A percentile compares a stretch with the other conserved stretches of the same genome.
These are phyloP conservation scores for Dendrobium huoshanense DNA, from an alignment of 106 monocot genomes.

Conservation along the genomic window DNA sequence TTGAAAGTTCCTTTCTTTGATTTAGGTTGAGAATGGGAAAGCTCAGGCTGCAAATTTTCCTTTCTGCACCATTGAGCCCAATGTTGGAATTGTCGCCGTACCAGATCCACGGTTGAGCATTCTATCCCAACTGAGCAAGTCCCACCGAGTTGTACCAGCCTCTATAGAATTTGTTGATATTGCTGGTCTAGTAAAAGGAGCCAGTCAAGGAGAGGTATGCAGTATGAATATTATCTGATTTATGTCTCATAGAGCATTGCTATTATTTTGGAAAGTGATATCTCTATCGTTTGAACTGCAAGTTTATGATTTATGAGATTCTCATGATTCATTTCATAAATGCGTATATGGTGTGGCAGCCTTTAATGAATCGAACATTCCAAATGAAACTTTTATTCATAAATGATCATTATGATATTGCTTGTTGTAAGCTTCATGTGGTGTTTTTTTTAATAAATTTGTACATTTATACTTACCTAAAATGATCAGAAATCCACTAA, in stretches of 20 bases:
- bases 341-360: background rate
- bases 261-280: background rate
- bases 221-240: background rate
- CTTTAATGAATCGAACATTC: background rate
- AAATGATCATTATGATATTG: background rate
- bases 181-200: constrained; percentile 95
- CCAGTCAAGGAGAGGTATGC: constrained; percentile 96
- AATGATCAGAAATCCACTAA: background rate
- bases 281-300: background rate
- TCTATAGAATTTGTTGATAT: constrained; percentile 96
- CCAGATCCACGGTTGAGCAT: constrained; percentile 79
- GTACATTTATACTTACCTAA: background rate
- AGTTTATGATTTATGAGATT: background rate
- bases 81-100: constrained; percentile 90
- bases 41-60: constrained; percentile 99
- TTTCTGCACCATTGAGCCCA: constrained; percentile 96
- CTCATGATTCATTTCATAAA: background rate
- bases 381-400: background rate
- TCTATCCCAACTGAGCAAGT: constrained; percentile 80
- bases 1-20: constrained; percentile 30
- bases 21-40: constrained; percentile 98
- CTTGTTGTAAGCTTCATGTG: background rate
- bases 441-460: background rate
- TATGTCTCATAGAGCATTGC: background rate
- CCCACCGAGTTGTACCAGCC: constrained; percentile 61